A percentile compares a stretch with the other conserved stretches of the same genome.
phyloP scores from a whole-genome alignment of 257 asterid genomes.

The Eustoma russellianum region DNA sequence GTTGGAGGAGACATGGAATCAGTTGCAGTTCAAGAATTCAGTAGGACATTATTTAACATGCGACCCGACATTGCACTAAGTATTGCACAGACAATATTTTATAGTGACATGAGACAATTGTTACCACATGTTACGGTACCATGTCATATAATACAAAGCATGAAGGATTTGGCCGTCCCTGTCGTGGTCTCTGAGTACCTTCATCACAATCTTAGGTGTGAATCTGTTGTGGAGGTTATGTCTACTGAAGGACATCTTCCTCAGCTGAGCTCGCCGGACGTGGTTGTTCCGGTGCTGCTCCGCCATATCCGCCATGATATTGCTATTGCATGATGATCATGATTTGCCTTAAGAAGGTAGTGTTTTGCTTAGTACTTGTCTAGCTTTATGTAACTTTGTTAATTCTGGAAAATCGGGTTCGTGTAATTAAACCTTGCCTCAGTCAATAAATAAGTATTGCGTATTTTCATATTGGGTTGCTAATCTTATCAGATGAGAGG shows the following conservation, averaged over 20 bases:
- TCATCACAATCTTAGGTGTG: slow-evolving; percentile 52
- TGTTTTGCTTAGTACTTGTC: not conserved
- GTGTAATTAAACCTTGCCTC: too few species aligned
- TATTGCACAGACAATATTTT: slow-evolving; percentile 49
- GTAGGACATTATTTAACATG: slow-evolving; percentile 81
- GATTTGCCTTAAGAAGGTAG: too few species aligned
- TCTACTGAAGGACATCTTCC: slow-evolving; percentile 79
- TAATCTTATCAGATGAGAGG: too few species aligned
- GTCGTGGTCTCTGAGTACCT: slow-evolving; percentile 67
- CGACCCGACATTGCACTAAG: slow-evolving; percentile 79
- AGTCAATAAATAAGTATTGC: too few species aligned
- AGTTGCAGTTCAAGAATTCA: slow-evolving; percentile 65
- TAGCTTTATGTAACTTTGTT: too few species aligned
- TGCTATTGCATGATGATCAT: slow-evolving; percentile 13
- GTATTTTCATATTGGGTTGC: too few species aligned
- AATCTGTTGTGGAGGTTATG: slow-evolving; percentile 74
- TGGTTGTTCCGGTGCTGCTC: slow-evolving; percentile 55
- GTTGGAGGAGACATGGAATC: slow-evolving; percentile 93
- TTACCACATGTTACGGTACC: slow-evolving; percentile 47
- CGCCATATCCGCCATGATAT: slow-evolving; percentile 49
- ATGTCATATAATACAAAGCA: slow-evolving; percentile 75
- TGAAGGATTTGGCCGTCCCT: slow-evolving; percentile 81
- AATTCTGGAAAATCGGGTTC: too few species aligned
- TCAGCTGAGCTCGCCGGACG: slow-evolving; percentile 72
- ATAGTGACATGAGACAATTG: slow-evolving; percentile 46